Evolutionary conservation across 2,329 filamentous ascomycete species (phyloP).

Genomic region (Cadophora sp.): DNA sequence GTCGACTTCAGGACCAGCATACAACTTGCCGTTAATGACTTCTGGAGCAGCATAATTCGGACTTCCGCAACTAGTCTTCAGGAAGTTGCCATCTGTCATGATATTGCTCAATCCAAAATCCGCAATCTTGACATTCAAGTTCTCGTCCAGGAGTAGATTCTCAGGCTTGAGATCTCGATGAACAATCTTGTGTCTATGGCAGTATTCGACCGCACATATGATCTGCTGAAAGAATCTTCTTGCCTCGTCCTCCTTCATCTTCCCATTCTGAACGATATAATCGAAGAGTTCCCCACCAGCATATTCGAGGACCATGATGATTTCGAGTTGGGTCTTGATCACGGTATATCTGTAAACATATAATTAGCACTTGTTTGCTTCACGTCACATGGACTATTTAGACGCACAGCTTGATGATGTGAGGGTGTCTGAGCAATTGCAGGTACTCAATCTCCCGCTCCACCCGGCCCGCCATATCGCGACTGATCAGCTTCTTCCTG

Average conservation of each 20-base stretch:
- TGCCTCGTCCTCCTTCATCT: conserved; percentile 90
- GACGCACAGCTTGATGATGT: conserved; percentile 96
- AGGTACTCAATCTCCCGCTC: conserved; percentile 98
- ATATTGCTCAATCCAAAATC: conserved; percentile 99
- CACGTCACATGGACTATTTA: conserved; percentile 4
- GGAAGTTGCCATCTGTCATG: conserved; percentile 99
- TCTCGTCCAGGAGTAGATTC: conserved; percentile 92
- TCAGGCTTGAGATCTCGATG: conserved; percentile 97
- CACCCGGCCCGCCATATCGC: conserved; percentile 97
- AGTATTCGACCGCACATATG: conserved; percentile 98
- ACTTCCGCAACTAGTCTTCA: conserved; percentile 97
- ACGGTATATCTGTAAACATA: conserved; percentile 78
- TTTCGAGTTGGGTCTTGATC: conserved; percentile 91
- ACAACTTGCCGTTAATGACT: conserved; percentile 96
- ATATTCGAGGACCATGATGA: conserved; percentile 99
- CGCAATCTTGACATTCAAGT: conserved; percentile 98
- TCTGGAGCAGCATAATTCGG: conserved; percentile 98
- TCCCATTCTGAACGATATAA: conserved; percentile 94
- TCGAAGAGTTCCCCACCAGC: conserved; percentile 97
- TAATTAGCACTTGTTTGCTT: conserved; percentile 38
- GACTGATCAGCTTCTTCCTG: conserved; percentile 91
- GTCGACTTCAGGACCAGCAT: conserved; percentile 96
- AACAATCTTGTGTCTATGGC: conserved; percentile 97
- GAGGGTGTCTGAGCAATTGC: conserved; percentile 91
- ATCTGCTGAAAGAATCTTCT: conserved; percentile 99